Percentiles rank a stretch among this genome's conserved stretches.
phyloP scores from a whole-genome alignment of 2,329 filamentous ascomycete genomes.

The Xylaria digitata region DNA sequence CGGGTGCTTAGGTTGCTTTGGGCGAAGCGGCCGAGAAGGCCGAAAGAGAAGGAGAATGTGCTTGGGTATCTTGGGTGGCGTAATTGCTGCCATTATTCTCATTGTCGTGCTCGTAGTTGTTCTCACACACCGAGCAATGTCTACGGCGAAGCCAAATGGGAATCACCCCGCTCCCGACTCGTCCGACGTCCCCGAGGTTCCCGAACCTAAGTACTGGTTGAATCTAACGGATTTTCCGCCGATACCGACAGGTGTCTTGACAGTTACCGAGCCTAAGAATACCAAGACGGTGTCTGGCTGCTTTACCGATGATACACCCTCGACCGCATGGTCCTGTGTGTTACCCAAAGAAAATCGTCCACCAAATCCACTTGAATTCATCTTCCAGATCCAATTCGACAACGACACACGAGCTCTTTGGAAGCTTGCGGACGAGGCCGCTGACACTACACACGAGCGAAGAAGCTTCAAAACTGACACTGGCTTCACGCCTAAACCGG shows the following conservation, averaged over 20 bases:
- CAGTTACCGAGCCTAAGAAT: slow-evolving; percentile 78
- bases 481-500: slow-evolving; percentile 63
- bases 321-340: slow-evolving; percentile 85
- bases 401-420: slow-evolving; percentile 64
- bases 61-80: slow-evolving; percentile 60
- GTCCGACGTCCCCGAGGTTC: slow-evolving; percentile 27
- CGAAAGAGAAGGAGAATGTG: slow-evolving; percentile 72
- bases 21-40: slow-evolving; percentile 70
- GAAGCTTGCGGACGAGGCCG: slow-evolving; percentile 57
- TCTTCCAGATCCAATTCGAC: slow-evolving; percentile 81
- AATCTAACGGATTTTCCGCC: slow-evolving; percentile 89
- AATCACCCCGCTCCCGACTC: slow-evolving; percentile 13
- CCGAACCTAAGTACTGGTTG: slow-evolving; percentile 71
- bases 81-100: slow-evolving; percentile 67
- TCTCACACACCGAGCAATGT: slow-evolving; percentile 55
- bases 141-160: background rate
- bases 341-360: slow-evolving; percentile 82
- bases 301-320: slow-evolving; percentile 69
- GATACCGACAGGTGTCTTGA: slow-evolving; percentile 85
- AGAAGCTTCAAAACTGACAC: slow-evolving; percentile 42
- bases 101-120: slow-evolving; percentile 68
- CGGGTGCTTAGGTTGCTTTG: slow-evolving; percentile 77
- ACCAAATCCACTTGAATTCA: slow-evolving; percentile 79
- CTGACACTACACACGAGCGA: slow-evolving; percentile 21
- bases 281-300: slow-evolving; percentile 74